Conservation (phyloP, 176 grass and related monocot species). For the Metroxylon sagu region DNA sequence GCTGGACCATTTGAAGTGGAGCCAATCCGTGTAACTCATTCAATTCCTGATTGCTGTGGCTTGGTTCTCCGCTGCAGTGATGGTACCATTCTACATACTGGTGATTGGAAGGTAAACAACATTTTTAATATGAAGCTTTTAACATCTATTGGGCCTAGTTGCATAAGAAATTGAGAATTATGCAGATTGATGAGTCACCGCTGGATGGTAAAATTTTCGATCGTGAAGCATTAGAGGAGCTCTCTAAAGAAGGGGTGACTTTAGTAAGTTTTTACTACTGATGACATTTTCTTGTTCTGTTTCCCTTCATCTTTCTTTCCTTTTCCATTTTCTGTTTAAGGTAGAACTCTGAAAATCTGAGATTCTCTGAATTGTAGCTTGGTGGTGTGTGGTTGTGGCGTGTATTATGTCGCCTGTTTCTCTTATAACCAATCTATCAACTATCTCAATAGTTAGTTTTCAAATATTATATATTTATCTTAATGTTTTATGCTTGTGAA, state of each 20-base stretch:
- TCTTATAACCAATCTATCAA: too few species aligned
- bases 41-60: constrained; percentile 97
- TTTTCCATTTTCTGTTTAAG: too few species aligned
- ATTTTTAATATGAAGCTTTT: not conserved
- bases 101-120: constrained; percentile 95
- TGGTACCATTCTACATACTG: constrained; percentile 96
- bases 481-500: too few species aligned
- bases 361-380: too few species aligned
- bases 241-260: constrained; percentile 98
- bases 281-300: too few species aligned
- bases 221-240: constrained; percentile 79
- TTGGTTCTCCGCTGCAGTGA: constrained; percentile 89
- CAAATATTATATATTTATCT: too few species aligned
- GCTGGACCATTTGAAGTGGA: constrained; percentile 99
- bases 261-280: constrained; percentile 52
- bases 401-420: too few species aligned
- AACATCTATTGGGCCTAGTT: not conserved
- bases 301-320: too few species aligned
- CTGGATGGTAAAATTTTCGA: constrained; percentile 96
- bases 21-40: constrained; percentile 95
- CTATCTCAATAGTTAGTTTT: too few species aligned
- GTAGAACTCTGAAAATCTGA: too few species aligned
- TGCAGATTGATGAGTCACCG: constrained; percentile 93
- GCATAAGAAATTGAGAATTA: constrained; percentile 5
- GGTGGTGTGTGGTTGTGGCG: too few species aligned